A percentile compares a stretch with the other conserved stretches of the same genome.
Conservation (phyloP, 1,284 basidiomycete genomes). For the Quambalaria eucalypti region DNA sequence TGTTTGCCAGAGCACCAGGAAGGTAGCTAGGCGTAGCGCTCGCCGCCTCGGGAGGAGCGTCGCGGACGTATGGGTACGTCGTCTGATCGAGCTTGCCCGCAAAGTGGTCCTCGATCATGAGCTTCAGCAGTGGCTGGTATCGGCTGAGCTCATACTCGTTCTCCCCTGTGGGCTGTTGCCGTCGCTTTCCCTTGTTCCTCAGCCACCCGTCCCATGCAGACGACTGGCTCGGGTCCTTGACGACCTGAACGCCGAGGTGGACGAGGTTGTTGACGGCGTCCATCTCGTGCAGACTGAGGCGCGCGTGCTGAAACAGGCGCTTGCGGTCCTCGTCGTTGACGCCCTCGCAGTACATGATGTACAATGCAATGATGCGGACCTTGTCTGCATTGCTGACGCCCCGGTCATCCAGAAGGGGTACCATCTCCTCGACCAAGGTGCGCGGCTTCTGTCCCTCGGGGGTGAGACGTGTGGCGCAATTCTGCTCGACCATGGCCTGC, state of each 20-base stretch:
- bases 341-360: constrained; percentile 89
- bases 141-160: constrained; percentile 93
- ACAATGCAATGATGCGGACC: constrained; percentile 90
- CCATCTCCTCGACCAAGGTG: constrained; percentile 89
- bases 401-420: constrained; percentile 79
- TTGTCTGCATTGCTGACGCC: constrained; percentile 65
- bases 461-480: constrained; percentile 40
- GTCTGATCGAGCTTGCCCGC: constrained; percentile 66
- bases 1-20: background rate
- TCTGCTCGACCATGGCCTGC: constrained; percentile 86
- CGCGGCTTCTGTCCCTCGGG: constrained; percentile 40
- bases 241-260: constrained; percentile 73
- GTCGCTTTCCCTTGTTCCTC: constrained; percentile 63
- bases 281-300: constrained; percentile 77
- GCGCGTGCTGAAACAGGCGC: constrained; percentile 91
- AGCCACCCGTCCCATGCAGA: constrained; percentile 27
- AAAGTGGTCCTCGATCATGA: constrained; percentile 82
- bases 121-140: constrained; percentile 76
- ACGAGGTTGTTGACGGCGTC: constrained; percentile 84
- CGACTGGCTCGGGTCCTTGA: constrained; percentile 52
- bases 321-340: constrained; percentile 94
- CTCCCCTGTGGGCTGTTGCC: constrained; percentile 58
- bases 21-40: background rate
- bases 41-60: constrained; percentile 58
- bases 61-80: constrained; percentile 83